phyloP scores from a whole-genome alignment of 805 yeast species.

The Candida ovalis region DNA sequence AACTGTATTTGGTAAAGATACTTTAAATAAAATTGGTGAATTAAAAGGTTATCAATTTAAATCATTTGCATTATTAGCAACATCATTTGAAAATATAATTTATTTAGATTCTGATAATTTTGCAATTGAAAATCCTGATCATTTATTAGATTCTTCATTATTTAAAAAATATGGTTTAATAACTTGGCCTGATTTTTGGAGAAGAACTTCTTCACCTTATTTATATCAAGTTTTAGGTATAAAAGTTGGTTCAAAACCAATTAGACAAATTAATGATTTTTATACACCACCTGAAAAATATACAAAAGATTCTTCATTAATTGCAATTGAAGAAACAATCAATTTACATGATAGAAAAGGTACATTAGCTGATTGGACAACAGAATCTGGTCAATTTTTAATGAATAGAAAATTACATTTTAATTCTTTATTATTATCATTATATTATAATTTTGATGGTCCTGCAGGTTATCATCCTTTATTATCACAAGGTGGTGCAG shows the following conservation, averaged over 20 bases:
- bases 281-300: constrained; percentile 19
- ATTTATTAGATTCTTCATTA: constrained; percentile 35
- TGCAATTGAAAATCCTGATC: constrained; percentile 40
- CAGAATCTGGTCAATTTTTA: constrained; percentile 67
- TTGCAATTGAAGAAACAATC: constrained; percentile 29
- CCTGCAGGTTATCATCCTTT: constrained; percentile 57
- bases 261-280: constrained; percentile 19
- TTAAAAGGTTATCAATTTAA: constrained; percentile 37
- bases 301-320: constrained; percentile 4
- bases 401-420: constrained; percentile 58
- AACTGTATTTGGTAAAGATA: constrained; percentile 30
- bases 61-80: constrained; percentile 40
- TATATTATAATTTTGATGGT: constrained; percentile 66
- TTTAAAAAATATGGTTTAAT: constrained; percentile 49
- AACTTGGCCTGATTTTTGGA: constrained; percentile 78
- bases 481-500: constrained; percentile 58
- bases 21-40: constrained; percentile 16
- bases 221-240: constrained; percentile 39
- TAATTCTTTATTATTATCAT: constrained; percentile 51
- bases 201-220: constrained; percentile 60
- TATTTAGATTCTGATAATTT: constrained; percentile 47
- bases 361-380: constrained; percentile 58
- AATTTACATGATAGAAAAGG: constrained; percentile 58
- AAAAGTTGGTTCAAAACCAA: constrained; percentile 28
- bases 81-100: constrained; percentile 43